Evolutionary conservation across 2,329 filamentous ascomycete species (phyloP).

Genomic region (Claviceps fusiformis): DNA sequence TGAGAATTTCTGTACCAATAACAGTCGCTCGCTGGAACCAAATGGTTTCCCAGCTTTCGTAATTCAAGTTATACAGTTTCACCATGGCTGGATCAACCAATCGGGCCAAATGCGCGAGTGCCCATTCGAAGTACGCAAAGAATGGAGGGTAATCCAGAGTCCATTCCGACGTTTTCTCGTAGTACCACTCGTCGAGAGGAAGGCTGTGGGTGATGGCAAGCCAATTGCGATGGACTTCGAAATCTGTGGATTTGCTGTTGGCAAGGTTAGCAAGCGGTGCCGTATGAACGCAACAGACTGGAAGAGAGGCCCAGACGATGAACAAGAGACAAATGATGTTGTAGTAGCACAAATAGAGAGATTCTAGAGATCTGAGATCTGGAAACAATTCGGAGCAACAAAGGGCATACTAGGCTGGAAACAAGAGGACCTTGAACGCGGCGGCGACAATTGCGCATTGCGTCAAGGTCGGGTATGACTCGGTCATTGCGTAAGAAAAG

Average conservation of each 20-base stretch:
- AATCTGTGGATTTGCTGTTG: constrained; percentile 89
- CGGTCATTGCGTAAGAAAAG: constrained; percentile 46
- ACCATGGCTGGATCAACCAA: constrained; percentile 74
- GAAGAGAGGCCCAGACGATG: not conserved
- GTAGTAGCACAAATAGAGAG: not conserved
- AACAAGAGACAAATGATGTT: not conserved
- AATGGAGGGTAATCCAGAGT: constrained; percentile 97
- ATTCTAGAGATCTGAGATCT: too few relatives aligned
- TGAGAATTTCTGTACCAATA: constrained; percentile 67
- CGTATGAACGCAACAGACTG: not conserved
- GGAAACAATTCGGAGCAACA: not conserved
- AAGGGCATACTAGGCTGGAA: constrained; percentile 75
- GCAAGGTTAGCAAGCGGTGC: not conserved
- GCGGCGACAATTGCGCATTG: constrained; percentile 79
- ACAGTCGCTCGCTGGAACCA: constrained; percentile 90
- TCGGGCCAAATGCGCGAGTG: constrained; percentile 66
- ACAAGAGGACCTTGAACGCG: constrained; percentile 81
- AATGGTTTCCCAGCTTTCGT: constrained; percentile 86
- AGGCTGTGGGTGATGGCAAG: constrained; percentile 88
- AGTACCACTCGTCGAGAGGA: constrained; percentile 84
- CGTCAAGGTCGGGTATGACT: constrained; percentile 71
- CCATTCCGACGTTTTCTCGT: constrained; percentile 97
- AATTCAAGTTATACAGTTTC: constrained; percentile 62
- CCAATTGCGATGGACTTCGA: constrained; percentile 98
- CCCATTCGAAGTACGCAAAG: constrained; percentile 95